phyloP scores from a whole-genome alignment of 2,329 filamentous ascomycete species.

The Dothistroma septosporum region DNA sequence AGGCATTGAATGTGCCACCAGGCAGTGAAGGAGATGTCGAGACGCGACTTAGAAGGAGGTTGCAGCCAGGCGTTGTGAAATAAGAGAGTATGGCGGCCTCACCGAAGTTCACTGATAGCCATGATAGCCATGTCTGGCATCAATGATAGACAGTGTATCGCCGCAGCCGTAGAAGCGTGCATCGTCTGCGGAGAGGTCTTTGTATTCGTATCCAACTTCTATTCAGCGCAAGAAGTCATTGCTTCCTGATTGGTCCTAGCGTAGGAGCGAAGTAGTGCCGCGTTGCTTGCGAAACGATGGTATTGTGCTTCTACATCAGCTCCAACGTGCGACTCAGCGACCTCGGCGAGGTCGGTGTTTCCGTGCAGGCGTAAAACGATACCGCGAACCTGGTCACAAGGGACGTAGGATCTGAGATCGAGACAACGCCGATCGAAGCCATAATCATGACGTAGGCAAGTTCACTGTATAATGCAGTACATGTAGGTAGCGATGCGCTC shows the following conservation, averaged over 20 bases:
- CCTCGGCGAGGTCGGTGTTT: too few relatives aligned
- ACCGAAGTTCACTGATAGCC: too few relatives aligned
- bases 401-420: neutral
- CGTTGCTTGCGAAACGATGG: neutral
- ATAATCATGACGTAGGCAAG: neutral
- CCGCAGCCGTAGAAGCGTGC: too few relatives aligned
- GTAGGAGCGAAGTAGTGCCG: neutral
- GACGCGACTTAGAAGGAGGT: too few relatives aligned
- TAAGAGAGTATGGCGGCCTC: too few relatives aligned
- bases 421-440: slow-evolving; percentile 3
- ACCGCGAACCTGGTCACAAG: neutral
- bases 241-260: neutral
- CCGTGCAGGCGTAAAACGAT: neutral
- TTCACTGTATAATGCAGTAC: neutral
- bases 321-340: neutral
- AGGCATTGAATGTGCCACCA: neutral
- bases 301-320: neutral
- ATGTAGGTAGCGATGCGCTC: neutral
- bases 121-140: too few relatives aligned
- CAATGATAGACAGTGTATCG: too few relatives aligned
- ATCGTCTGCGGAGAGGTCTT: too few relatives aligned
- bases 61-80: too few relatives aligned
- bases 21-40: too few relatives aligned
- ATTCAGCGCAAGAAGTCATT: neutral
- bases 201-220: too few relatives aligned